Conservation (phyloP, 1,284 basidiomycete genomes). For the Schizophyllum commune region DNA sequence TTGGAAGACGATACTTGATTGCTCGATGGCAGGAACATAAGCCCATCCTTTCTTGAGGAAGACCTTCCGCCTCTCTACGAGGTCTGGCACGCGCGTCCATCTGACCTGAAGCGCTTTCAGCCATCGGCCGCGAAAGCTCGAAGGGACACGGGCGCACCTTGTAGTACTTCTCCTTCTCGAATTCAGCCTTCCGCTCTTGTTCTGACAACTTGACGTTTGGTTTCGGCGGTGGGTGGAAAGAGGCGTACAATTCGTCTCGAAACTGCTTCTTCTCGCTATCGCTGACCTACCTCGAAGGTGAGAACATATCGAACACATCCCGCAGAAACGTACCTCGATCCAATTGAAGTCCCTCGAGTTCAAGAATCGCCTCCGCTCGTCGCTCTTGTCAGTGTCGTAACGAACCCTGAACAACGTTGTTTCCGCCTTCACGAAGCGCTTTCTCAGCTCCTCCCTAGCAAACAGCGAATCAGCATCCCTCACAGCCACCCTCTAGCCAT, state of each 20-base stretch:
- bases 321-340: slow-evolving; percentile 43
- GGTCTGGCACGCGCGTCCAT: slow-evolving; percentile 93
- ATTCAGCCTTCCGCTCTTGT: slow-evolving; percentile 20
- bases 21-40: slow-evolving; percentile 79
- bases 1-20: slow-evolving; percentile 84
- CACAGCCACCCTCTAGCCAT: neutral
- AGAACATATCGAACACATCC: neutral
- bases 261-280: slow-evolving; percentile 51
- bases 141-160: slow-evolving; percentile 40
- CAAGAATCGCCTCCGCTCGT: slow-evolving; percentile 70
- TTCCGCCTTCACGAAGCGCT: slow-evolving; percentile 89
- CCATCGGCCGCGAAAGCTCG: neutral
- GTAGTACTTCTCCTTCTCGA: slow-evolving; percentile 52
- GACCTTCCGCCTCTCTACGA: slow-evolving; percentile 83
- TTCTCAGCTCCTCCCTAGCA: slow-evolving; percentile 80
- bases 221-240: slow-evolving; percentile 23
- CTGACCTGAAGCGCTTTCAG: slow-evolving; percentile 31
- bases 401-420: slow-evolving; percentile 78
- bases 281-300: slow-evolving; percentile 38
- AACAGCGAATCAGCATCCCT: slow-evolving; percentile 4
- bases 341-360: slow-evolving; percentile 75
- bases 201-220: slow-evolving; percentile 14
- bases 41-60: slow-evolving; percentile 81
- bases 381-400: slow-evolving; percentile 63
- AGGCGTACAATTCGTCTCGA: slow-evolving; percentile 43